Evolutionary conservation across 2,329 filamentous ascomycete species (phyloP), one percentile per base, ranked within the genome.

Genomic region (Penicillium thymicola): DNA sequence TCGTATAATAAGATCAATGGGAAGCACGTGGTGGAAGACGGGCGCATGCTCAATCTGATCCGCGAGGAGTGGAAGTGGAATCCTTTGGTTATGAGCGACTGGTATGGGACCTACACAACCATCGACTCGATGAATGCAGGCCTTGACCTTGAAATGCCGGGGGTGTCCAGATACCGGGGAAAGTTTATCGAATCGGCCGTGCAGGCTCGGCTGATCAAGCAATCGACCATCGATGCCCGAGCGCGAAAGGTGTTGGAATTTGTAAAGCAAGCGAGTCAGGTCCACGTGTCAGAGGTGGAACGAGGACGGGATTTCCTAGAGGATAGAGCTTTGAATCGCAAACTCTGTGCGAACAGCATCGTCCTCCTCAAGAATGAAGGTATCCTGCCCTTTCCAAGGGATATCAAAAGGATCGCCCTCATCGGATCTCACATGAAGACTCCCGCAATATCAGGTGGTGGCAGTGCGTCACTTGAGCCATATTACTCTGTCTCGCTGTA

Each of bases 1-100:
- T 73, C 79, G 0, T 83, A 83, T 63, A 82, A 81, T 57, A 73
- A 77, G 59, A 67, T 81, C 56, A 81, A 81, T 61, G 78, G 78
- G n/a, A 64, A 73, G 16, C 71, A 74, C 59, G 68, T 59, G 10
- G 67, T 65, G n/a, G 69, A 71, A 59, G 63, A 59, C 41, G 46
- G 63, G 1, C 56, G 49, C 37, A 56, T 73, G 18, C 54, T 72
- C n/a, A 63, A 70, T 48, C 49, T 73, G 13, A 54, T 74, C n/a
- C 64, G 71, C 8, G 55, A 65, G 28, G 70, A 73, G 51, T 73
- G 71, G 71, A 62, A 64, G 25, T 73, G 67, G 59, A 64, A 72
- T 55, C 68, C 69, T 4, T 47, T 74, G 34, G 57, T 72, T 23
- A 72, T 73, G 69, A 71, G 69, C 45, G 70, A 73, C 49, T 73